These are phyloP conservation scores for Fusarium nelsonii DNA, from an alignment of 2,329 filamentous ascomycete genomes.

Conservation along the genomic window DNA sequence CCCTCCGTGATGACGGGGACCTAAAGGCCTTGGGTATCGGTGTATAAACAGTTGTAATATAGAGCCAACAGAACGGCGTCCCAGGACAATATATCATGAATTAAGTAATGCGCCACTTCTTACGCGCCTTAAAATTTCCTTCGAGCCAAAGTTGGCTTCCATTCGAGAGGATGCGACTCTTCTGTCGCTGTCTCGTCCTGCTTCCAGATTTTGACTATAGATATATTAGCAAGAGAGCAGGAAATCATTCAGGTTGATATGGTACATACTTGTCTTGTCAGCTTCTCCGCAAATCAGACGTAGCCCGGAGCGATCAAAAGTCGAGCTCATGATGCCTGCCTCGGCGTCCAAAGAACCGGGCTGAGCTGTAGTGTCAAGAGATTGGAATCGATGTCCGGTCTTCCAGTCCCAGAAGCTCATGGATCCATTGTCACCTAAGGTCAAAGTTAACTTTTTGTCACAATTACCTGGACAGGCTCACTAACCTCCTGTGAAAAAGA, in stretches of 20 bases:
- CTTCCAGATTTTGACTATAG: slow-evolving; percentile 91
- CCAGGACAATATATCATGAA: slow-evolving; percentile 24
- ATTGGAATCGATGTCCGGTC: slow-evolving; percentile 91
- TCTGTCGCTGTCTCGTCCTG: slow-evolving; percentile 90
- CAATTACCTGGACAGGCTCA: background rate
- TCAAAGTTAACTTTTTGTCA: slow-evolving; percentile 19
- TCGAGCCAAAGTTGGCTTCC: slow-evolving; percentile 84
- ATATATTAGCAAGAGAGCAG: slow-evolving; percentile 44
- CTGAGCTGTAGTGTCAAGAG: slow-evolving; percentile 90
- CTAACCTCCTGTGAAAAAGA: slow-evolving; percentile 86
- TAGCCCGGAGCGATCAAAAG: slow-evolving; percentile 89
- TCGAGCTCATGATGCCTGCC: slow-evolving; percentile 93
- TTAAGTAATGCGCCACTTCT: slow-evolving; percentile 15
- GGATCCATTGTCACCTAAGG: slow-evolving; percentile 83
- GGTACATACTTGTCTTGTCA: slow-evolving; percentile 84
- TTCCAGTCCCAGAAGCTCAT: slow-evolving; percentile 99
- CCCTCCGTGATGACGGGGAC: slow-evolving; percentile 88
- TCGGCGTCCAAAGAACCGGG: slow-evolving; percentile 95
- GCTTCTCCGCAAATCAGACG: slow-evolving; percentile 94
- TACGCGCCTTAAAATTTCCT: slow-evolving; percentile 73
- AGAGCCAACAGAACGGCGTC: slow-evolving; percentile 25
- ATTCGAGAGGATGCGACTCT: slow-evolving; percentile 91
- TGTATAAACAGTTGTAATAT: slow-evolving; percentile 51
- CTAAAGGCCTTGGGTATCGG: slow-evolving; percentile 81
- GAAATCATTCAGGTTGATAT: background rate